Evolutionary conservation across 116 monocot species (phyloP), one percentile per base, ranked within the genome.

Genomic region (Papilionanthe hybrid): DNA sequence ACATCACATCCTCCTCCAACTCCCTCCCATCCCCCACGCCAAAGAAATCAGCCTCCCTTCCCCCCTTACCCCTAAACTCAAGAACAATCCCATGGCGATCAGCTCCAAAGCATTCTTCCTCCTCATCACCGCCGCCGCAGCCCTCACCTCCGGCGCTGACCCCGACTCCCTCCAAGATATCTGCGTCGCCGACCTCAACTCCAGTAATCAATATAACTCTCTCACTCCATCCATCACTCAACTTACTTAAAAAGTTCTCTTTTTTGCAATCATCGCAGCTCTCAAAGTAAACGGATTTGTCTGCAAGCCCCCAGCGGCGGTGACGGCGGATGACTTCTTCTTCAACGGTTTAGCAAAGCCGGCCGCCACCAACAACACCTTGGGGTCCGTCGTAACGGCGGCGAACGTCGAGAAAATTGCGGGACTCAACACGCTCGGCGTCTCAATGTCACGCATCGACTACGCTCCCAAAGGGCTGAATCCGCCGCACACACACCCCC

Each of bases 401-500:
- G 75, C 75, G 2, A 28, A 48, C 49, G 75, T 49, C 28, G 49
- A 75, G 27, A n/a, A 75, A 28, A 48, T 48, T 18, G 49, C 75
- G 5, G 75, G 75, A 23, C 55, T 82, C 9, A 86, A 86, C 86
- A 86, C 86, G 1, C 79, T 86, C 1, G 86, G 86, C 13, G 27
- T 83, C 17, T 83, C 83, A 19, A 76, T 86, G 77, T 57, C 77
- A 7, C 86, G 83, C 49, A 82, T 86, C 6, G 86, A 83, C 80
- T 86, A 48, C 42, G 83, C 86, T 20, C 77, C 72, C 10, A 41
- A 53, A 0, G 86, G 86, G 3, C 73, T 83, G 22, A 86, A 83
- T 77, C 86, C 86, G 11, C 86, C 82, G 27, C 82, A 86, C 72
- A 82, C 79, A 20, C 82, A 86, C 29, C 65, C 79, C 1, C 68